Evolutionary conservation across 495 filamentous ascomycete genomes (phyloP).

Genomic region (Penicillium cosmopolitanum): DNA sequence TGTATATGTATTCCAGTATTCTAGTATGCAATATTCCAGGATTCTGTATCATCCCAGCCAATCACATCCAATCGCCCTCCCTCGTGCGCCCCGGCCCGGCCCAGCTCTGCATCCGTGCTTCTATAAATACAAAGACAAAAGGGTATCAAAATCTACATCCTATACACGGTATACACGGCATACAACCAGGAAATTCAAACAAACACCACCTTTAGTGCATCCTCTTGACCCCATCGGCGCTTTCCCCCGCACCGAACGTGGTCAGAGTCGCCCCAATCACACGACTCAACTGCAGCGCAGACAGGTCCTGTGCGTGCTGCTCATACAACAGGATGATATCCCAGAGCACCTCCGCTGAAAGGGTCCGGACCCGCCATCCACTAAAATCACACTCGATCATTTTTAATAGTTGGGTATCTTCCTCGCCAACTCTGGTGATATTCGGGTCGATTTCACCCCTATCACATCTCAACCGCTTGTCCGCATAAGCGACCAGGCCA

Average conservation of each 20-base stretch:
- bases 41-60: neutral
- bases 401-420: neutral
- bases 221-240: neutral
- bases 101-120: too few species aligned
- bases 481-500: slow-evolving; percentile 32
- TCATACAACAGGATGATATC: slow-evolving; percentile 40
- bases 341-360: slow-evolving; percentile 30
- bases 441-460: neutral
- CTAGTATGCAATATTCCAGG: too few species aligned
- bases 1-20: neutral
- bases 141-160: too few species aligned
- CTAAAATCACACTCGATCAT: slow-evolving; percentile 39
- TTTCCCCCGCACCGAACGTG: slow-evolving; percentile 24
- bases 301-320: slow-evolving; percentile 18
- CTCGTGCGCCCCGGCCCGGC: slow-evolving; percentile 1
- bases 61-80: neutral
- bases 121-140: too few species aligned
- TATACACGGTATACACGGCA: too few species aligned
- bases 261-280: slow-evolving; percentile 43
- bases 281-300: slow-evolving; percentile 31
- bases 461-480: slow-evolving; percentile 20
- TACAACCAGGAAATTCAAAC: too few species aligned
- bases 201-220: slow-evolving; percentile 6
- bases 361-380: slow-evolving; percentile 27
- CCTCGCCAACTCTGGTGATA: neutral